Conservation (phyloP, 768 basidiomycete species). For the Pleurotus ostreatus region DNA sequence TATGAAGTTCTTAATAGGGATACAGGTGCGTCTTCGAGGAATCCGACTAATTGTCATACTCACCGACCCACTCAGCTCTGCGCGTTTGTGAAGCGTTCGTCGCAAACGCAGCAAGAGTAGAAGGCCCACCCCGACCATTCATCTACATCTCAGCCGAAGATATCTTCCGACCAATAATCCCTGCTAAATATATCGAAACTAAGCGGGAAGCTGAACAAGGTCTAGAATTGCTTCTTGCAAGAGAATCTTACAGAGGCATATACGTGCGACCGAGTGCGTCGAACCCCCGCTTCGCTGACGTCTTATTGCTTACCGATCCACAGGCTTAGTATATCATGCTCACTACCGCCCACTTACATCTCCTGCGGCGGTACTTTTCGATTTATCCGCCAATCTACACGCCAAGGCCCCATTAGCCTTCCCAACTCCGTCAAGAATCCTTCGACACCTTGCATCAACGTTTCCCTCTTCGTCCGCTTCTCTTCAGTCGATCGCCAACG, state of each 20-base stretch:
- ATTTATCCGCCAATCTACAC: conserved; percentile 75
- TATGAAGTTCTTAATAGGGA: conserved; percentile 89
- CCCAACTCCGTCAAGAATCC: conserved; percentile 63
- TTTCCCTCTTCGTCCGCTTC: conserved; percentile 24
- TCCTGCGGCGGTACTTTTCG: conserved; percentile 78
- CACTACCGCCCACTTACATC: conserved; percentile 88
- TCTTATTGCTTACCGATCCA: conserved; percentile 9
- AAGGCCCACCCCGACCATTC: conserved; percentile 57
- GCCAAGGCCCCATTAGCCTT: conserved; percentile 48
- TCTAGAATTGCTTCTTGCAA: conserved; percentile 40
- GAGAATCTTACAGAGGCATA: conserved; percentile 57
- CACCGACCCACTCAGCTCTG: conserved; percentile 41
- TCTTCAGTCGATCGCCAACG: conserved; percentile 69
- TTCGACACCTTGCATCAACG: conserved; percentile 46
- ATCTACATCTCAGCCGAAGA: conserved; percentile 96
- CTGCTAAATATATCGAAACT: conserved; percentile 85
- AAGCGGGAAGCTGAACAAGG: conserved; percentile 92
- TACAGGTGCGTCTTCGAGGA: conserved; percentile 56
- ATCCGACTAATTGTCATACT: conserved; percentile 8
- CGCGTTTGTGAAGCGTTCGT: conserved; percentile 77
- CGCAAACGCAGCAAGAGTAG: conserved; percentile 30
- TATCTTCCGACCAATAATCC: conserved; percentile 82
- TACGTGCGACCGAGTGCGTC: conserved; percentile 86
- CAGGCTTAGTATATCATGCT: conserved; percentile 95
- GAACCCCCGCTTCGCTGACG: conserved; percentile 8